Conservation (phyloP, 768 basidiomycete genomes). For the Mycena indigotica region DNA sequence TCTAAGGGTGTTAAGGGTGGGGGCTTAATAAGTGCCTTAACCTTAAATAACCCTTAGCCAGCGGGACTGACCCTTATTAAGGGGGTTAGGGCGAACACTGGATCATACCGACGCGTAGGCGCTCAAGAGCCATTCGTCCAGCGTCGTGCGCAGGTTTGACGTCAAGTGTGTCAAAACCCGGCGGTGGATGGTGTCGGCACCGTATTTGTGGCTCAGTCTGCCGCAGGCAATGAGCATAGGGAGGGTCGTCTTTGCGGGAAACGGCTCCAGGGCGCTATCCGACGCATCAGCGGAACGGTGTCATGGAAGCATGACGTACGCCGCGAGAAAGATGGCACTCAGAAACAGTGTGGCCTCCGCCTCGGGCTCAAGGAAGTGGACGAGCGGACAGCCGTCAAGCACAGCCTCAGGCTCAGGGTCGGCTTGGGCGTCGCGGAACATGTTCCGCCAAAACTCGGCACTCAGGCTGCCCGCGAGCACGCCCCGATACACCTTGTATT, state of each 20-base stretch:
- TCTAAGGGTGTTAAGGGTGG: too few relatives aligned
- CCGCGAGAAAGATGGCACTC: constrained; percentile 1
- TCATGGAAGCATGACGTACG: neutral
- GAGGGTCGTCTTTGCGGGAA: neutral
- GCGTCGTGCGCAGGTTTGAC: neutral
- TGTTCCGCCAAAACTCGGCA: neutral
- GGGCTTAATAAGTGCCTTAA: too few relatives aligned
- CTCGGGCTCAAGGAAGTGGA: neutral
- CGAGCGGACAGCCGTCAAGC: constrained; percentile 2
- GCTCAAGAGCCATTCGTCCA: neutral
- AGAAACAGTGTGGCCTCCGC: neutral
- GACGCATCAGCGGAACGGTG: neutral
- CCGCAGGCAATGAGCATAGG: neutral
- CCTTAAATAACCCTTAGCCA: too few relatives aligned
- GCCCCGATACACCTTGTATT: too few relatives aligned
- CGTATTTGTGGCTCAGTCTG: constrained; percentile 9
- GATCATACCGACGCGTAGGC: too few relatives aligned
- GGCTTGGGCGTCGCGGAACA: constrained; percentile 2
- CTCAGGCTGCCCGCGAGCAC: too few relatives aligned
- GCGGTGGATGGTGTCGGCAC: neutral
- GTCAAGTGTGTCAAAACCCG: constrained; percentile 6
- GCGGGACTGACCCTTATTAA: too few relatives aligned
- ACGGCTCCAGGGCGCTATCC: constrained; percentile 6
- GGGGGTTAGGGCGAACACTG: too few relatives aligned
- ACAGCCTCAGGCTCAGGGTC: neutral